Evolutionary conservation across 75 land plant genomes (phyloP).

Genomic region (Pinus taeda): DNA sequence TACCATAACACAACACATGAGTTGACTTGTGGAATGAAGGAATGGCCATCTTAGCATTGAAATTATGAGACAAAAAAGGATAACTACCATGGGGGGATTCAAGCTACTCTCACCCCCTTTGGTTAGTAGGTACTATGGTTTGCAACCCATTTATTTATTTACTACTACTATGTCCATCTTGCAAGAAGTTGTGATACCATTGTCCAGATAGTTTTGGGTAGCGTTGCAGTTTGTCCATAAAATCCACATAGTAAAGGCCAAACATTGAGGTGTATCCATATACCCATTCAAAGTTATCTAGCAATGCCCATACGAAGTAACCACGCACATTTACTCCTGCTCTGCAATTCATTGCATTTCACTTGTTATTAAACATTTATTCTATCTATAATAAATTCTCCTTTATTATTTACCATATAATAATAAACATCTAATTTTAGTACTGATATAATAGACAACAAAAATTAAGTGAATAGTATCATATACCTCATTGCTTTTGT

Average conservation of each 20-base stretch:
- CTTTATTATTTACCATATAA: no score
- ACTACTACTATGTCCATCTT: neutral
- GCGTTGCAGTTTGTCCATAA: slow-evolving; percentile 16
- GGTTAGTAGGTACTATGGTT: no score
- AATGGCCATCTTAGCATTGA: no score
- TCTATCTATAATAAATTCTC: no score
- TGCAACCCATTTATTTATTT: no score
- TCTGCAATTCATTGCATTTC: slow-evolving; percentile 9
- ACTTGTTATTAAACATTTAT: neutral
- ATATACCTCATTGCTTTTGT: slow-evolving; percentile 20
- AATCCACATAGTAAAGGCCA: slow-evolving; percentile 48
- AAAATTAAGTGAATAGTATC: neutral
- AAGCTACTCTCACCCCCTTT: no score
- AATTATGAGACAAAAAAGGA: no score
- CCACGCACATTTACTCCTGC: slow-evolving; percentile 65
- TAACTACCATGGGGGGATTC: no score
- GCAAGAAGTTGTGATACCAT: slow-evolving; percentile 39
- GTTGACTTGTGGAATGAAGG: no score
- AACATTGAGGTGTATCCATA: slow-evolving; percentile 43
- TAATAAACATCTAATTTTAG: no score
- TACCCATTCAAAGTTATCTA: slow-evolving; percentile 65
- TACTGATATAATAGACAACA: neutral
- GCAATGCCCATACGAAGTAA: slow-evolving; percentile 65
- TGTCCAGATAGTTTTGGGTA: slow-evolving; percentile 40
- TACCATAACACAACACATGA: no score